These are phyloP conservation scores for Podila verticillata DNA, from an alignment of 192 early-diverging fungal species.

Conservation along the genomic window DNA sequence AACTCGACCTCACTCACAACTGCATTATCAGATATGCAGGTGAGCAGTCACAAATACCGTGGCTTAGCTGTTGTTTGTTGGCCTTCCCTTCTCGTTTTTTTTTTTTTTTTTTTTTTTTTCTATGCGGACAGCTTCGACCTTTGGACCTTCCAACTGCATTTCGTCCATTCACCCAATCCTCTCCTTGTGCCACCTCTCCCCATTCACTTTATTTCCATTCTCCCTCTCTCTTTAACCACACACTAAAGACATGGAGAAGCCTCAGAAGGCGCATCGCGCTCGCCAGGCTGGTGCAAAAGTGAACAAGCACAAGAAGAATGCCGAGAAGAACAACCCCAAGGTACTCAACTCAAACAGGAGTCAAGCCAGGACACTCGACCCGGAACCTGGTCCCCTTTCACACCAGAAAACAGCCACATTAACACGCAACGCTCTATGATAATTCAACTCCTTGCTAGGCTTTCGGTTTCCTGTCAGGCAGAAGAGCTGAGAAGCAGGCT, in stretches of 20 bases:
- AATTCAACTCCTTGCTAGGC: slow-evolving; percentile 57
- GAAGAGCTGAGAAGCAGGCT: slow-evolving; percentile 80
- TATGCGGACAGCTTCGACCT: not conserved
- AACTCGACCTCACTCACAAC: not conserved
- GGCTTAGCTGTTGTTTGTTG: slow-evolving; percentile 8
- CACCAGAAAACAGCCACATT: not conserved
- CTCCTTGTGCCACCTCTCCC: not conserved
- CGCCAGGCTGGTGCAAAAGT: slow-evolving; percentile 86
- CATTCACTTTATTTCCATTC: not conserved
- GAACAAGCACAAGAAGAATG: slow-evolving; percentile 78
- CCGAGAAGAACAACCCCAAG: slow-evolving; percentile 90
- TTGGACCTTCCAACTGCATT: not conserved
- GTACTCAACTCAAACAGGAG: slow-evolving; percentile 41
- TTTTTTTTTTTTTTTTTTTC: slow-evolving; percentile 5
- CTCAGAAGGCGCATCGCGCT: slow-evolving; percentile 86
- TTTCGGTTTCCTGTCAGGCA: slow-evolving; percentile 75
- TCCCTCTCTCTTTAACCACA: slow-evolving; percentile 4
- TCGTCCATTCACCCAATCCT: not conserved
- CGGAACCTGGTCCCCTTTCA: too few relatives aligned
- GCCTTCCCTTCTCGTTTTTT: not conserved
- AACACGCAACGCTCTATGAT: too few relatives aligned
- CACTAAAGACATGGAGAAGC: slow-evolving; percentile 31
- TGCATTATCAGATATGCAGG: not conserved
- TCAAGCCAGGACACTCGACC: too few relatives aligned
- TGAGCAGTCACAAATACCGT: not conserved